Percentiles rank a stretch among this genome's conserved stretches.
phyloP scores from a whole-genome alignment of 208 protist genomes.

The Herpetomonas tarakana region DNA sequence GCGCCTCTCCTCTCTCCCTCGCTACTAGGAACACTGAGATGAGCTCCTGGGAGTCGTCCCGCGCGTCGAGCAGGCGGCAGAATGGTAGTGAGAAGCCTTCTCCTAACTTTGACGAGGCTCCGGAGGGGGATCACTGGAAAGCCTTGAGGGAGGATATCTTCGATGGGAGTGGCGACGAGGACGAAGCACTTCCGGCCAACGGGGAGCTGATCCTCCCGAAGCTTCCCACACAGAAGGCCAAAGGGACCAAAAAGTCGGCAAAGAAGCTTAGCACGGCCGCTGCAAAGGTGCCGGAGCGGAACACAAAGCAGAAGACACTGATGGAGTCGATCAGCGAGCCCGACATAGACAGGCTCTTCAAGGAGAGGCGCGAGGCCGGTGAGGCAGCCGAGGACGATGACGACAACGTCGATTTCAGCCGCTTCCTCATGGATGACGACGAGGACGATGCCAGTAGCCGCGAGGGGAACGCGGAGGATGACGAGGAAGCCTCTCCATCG shows the following conservation, averaged over 20 bases:
- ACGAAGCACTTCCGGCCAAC: neutral
- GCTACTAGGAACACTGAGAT: too few relatives aligned
- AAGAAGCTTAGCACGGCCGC: slow-evolving; percentile 4
- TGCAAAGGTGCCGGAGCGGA: slow-evolving; percentile 14
- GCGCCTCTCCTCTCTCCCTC: too few relatives aligned
- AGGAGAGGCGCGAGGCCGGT: slow-evolving; percentile 26
- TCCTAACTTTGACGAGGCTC: neutral
- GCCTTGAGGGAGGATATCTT: neutral
- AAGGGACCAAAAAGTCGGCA: neutral
- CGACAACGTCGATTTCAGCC: slow-evolving; percentile 39
- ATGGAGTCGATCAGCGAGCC: slow-evolving; percentile 45
- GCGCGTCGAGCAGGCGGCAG: neutral
- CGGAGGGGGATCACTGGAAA: neutral
- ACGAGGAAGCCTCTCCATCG: slow-evolving; percentile 23
- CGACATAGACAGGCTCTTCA: slow-evolving; percentile 68
- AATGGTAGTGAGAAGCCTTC: neutral
- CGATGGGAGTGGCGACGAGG: neutral
- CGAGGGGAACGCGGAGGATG: slow-evolving; percentile 20
- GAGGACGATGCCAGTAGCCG: neutral
- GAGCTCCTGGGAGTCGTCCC: neutral
- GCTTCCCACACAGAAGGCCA: neutral
- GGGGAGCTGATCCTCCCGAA: neutral
- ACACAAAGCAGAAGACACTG: slow-evolving; percentile 71
- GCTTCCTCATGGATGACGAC: slow-evolving; percentile 43
- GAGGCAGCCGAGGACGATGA: slow-evolving; percentile 43